phyloP scores from a whole-genome alignment of 768 basidiomycete genomes.

The Boletus reticulatus region DNA sequence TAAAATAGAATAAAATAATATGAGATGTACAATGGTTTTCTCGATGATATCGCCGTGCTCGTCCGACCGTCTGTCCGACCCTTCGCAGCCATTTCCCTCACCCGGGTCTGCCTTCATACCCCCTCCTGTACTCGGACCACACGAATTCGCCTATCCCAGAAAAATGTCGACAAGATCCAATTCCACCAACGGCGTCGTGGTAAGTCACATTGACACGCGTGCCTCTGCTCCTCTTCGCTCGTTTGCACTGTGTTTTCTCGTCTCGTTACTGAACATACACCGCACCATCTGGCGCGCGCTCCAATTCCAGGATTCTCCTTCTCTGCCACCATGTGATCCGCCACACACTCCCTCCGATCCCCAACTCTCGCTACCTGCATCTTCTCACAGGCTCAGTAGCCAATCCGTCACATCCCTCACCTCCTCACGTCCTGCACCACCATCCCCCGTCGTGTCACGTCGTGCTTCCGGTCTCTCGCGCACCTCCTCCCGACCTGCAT shows the following conservation, averaged over 20 bases:
- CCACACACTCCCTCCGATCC: slow-evolving; percentile 15
- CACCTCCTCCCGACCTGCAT: slow-evolving; percentile 23
- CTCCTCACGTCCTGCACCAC: slow-evolving; percentile 58
- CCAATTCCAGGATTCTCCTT: slow-evolving; percentile 32
- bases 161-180: slow-evolving; percentile 21
- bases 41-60: too few relatives aligned
- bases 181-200: slow-evolving; percentile 25
- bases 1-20: background rate
- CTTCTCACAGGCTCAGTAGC: slow-evolving; percentile 16
- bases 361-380: background rate
- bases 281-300: slow-evolving; percentile 26
- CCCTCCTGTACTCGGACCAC: slow-evolving; percentile 61
- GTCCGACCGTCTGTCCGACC: slow-evolving; percentile 28
- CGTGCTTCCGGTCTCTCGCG: slow-evolving; percentile 34
- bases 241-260: slow-evolving; percentile 25
- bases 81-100: slow-evolving; percentile 52
- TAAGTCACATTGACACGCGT: slow-evolving; percentile 25
- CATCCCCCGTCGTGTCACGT: slow-evolving; percentile 54
- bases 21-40: background rate
- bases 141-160: slow-evolving; percentile 57
- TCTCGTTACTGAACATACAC: slow-evolving; percentile 30
- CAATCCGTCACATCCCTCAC: slow-evolving; percentile 35
- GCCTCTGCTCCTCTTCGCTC: slow-evolving; percentile 17
- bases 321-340: slow-evolving; percentile 32
- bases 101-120: slow-evolving; percentile 68